Conservation (phyloP, 164 flowering plant species). For the Magnolia changhungtana region DNA sequence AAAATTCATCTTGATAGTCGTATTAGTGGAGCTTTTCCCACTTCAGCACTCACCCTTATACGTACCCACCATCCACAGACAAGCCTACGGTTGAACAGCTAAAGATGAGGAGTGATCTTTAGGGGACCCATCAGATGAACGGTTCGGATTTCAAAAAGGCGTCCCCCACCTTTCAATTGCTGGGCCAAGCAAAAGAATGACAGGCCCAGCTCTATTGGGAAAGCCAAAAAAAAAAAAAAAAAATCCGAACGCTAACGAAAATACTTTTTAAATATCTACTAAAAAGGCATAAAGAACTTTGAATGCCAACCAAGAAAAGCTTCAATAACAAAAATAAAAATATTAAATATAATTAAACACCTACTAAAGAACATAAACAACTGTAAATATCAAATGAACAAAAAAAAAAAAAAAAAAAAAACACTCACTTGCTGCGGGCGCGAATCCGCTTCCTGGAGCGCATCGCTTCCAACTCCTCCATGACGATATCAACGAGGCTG, state of each 20-base stretch:
- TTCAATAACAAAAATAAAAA: not conserved
- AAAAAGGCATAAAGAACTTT: not conserved
- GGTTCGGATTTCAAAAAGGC: too few relatives aligned
- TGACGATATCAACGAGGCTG: slow-evolving; percentile 41
- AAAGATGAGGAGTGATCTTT: too few relatives aligned
- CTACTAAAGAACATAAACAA: not conserved
- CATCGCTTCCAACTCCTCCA: slow-evolving; percentile 28
- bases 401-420: not conserved
- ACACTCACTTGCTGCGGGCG: slow-evolving; percentile 39
- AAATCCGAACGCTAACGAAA: too few relatives aligned
- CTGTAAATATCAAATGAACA: not conserved
- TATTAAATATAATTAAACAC: not conserved
- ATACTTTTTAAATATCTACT: not conserved
- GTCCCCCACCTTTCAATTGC: not conserved
- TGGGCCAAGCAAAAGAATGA: not conserved
- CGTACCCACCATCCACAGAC: too few relatives aligned
- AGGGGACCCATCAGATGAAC: too few relatives aligned
- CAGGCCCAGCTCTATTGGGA: not conserved
- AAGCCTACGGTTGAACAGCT: too few relatives aligned
- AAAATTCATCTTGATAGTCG: too few relatives aligned
- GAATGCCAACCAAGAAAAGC: not conserved
- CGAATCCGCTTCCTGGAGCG: slow-evolving; percentile 18
- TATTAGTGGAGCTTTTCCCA: too few relatives aligned
- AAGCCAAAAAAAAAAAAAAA: not conserved
- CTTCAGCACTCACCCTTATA: too few relatives aligned